Percentiles rank a stretch among this genome's conserved stretches.
These are phyloP conservation scores for Apiotrichum gracile DNA, from an alignment of 1,284 basidiomycete genomes.

Conservation along the genomic window DNA sequence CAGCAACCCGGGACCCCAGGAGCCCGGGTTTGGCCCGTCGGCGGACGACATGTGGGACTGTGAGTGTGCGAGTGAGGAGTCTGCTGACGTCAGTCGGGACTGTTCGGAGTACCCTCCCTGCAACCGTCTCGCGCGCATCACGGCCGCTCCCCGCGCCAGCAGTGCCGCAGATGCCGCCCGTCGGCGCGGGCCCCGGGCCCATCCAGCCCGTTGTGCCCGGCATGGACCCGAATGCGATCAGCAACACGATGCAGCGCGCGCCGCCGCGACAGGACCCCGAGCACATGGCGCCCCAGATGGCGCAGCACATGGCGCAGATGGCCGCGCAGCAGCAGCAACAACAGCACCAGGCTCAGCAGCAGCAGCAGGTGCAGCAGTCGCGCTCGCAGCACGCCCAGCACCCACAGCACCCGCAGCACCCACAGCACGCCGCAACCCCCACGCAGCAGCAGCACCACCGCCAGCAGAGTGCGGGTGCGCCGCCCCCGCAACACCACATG, in stretches of 20 bases:
- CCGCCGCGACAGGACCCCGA: conserved; percentile 6
- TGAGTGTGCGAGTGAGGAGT: conserved; percentile 39
- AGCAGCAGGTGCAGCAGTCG: background rate
- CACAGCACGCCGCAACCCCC: conserved; percentile 21
- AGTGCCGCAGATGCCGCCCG: background rate
- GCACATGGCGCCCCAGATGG: conserved; percentile 11
- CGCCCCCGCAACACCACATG: conserved; percentile 48
- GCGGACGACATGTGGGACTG: conserved; percentile 92
- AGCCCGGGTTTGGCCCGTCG: conserved; percentile 52
- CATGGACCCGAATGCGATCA: conserved; percentile 13
- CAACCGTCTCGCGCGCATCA: conserved; percentile 26
- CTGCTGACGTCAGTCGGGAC: conserved; percentile 24
- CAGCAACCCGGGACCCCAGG: conserved; percentile 18
- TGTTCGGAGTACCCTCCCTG: conserved; percentile 34
- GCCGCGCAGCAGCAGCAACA: conserved; percentile 4
- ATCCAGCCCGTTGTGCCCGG: background rate
- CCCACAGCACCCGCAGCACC: conserved; percentile 21
- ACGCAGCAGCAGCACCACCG: conserved; percentile 30
- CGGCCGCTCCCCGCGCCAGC: conserved; percentile 11
- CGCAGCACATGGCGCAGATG: conserved; percentile 12
- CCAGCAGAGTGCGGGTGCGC: no score
- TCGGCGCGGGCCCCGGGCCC: no score
- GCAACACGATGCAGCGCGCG: conserved; percentile 24
- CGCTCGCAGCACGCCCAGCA: background rate
- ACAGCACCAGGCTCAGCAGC: background rate